Evolutionary conservation across 2,329 filamentous ascomycete species (phyloP).

Genomic region (Corinectria fuckeliana): DNA sequence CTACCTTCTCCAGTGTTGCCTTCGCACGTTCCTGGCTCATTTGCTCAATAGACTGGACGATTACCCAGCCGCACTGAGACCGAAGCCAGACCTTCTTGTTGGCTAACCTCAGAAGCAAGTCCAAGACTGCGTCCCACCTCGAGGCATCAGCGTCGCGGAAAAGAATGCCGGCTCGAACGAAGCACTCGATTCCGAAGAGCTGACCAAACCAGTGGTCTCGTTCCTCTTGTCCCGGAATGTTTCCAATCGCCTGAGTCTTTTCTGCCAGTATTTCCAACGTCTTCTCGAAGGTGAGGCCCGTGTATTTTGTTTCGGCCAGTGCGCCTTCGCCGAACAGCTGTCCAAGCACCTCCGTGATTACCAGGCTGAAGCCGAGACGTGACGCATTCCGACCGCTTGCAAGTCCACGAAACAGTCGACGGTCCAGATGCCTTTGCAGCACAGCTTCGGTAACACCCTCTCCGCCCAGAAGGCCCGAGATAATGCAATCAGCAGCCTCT

Average conservation of each 20-base stretch:
- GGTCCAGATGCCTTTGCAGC: slow-evolving; percentile 65
- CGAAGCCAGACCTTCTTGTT: slow-evolving; percentile 88
- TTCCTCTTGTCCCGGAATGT: slow-evolving; percentile 73
- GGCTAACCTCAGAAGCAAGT: slow-evolving; percentile 75
- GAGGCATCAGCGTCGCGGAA: slow-evolving; percentile 64
- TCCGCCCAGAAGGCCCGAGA: slow-evolving; percentile 60
- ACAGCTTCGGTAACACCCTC: slow-evolving; percentile 59
- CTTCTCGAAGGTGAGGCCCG: slow-evolving; percentile 61
- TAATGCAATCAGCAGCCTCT: slow-evolving; percentile 63
- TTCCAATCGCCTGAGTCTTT: slow-evolving; percentile 61
- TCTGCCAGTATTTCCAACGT: slow-evolving; percentile 60
- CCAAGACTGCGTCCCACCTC: slow-evolving; percentile 72
- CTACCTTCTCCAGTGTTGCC: slow-evolving; percentile 67
- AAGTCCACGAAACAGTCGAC: slow-evolving; percentile 82
- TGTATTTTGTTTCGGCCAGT: slow-evolving; percentile 55
- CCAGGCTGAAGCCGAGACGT: slow-evolving; percentile 86
- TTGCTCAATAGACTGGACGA: slow-evolving; percentile 74
- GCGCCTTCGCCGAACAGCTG: slow-evolving; percentile 67
- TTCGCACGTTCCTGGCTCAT: slow-evolving; percentile 65
- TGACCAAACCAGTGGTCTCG: slow-evolving; percentile 85
- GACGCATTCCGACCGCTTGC: slow-evolving; percentile 91
- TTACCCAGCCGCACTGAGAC: slow-evolving; percentile 83
- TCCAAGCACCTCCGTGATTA: slow-evolving; percentile 79
- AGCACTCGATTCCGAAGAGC: slow-evolving; percentile 85
- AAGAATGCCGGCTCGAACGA: slow-evolving; percentile 79